phyloP scores from a whole-genome alignment of 1,284 basidiomycete genomes.

The Athelia psychrophila region DNA sequence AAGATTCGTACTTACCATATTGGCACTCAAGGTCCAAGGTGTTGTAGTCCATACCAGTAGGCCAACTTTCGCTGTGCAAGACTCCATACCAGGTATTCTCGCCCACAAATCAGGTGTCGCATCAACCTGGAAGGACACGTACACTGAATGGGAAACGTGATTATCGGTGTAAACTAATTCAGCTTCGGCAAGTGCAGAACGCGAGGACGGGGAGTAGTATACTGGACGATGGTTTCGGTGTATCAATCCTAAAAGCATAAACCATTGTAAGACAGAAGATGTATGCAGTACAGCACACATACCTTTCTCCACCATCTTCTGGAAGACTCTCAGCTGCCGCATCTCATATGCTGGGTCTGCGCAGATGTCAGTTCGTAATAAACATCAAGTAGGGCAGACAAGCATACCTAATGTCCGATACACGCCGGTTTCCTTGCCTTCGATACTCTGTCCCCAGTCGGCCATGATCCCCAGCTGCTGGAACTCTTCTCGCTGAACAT shows the following conservation, averaged over 20 bases:
- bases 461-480: constrained; percentile 88
- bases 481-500: constrained; percentile 81
- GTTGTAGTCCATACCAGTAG: constrained; percentile 98
- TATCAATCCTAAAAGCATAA: constrained; percentile 59
- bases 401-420: constrained; percentile 83
- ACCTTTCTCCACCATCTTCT: constrained; percentile 87
- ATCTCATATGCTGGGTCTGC: constrained; percentile 87
- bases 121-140: constrained; percentile 74
- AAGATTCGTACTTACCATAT: constrained; percentile 66
- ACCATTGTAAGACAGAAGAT: background rate
- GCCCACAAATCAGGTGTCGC: background rate
- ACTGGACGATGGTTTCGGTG: constrained; percentile 89
- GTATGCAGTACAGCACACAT: constrained; percentile 8
- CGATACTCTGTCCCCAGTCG: constrained; percentile 68
- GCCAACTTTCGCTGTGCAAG: constrained; percentile 32
- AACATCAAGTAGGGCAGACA: background rate
- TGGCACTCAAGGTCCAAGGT: constrained; percentile 95
- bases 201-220: constrained; percentile 94
- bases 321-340: constrained; percentile 85
- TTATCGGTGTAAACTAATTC: constrained; percentile 91
- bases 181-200: constrained; percentile 93
- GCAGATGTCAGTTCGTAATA: constrained; percentile 1
- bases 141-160: constrained; percentile 87
- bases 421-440: constrained; percentile 39
- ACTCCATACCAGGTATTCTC: background rate